Conservation (phyloP, 2,329 filamentous ascomycete genomes). For the Stagonosporopsis rhizophila region DNA sequence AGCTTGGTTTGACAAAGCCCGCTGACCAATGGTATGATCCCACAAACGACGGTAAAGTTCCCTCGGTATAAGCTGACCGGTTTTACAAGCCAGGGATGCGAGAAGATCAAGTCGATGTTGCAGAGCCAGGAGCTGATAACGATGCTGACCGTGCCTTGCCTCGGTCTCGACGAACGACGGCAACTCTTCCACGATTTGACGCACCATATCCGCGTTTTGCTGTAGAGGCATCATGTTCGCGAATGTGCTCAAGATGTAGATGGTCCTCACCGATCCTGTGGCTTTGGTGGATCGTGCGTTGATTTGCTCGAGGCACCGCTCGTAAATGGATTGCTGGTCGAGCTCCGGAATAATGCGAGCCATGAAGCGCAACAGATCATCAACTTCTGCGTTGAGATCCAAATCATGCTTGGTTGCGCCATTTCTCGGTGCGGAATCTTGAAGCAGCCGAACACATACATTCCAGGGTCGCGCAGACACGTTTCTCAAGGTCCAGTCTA, state of each 20-base stretch:
- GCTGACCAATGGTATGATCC: constrained; percentile 73
- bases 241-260: constrained; percentile 42
- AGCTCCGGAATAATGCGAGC: constrained; percentile 63
- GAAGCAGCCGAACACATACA: constrained; percentile 71
- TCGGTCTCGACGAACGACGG: constrained; percentile 42
- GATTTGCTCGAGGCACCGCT: constrained; percentile 73
- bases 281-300: constrained; percentile 67
- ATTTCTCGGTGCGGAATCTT: constrained; percentile 69
- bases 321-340: constrained; percentile 68
- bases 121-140: constrained; percentile 31
- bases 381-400: constrained; percentile 70
- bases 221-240: constrained; percentile 35
- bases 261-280: constrained; percentile 75
- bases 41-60: constrained; percentile 72
- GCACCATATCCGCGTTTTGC: constrained; percentile 33
- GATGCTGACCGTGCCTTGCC: constrained; percentile 19
- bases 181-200: constrained; percentile 50
- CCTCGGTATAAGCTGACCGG: constrained; percentile 67
- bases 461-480: constrained; percentile 56
- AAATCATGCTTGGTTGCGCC: constrained; percentile 64
- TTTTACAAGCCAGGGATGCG: constrained; percentile 64
- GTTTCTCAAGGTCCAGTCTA: constrained; percentile 23
- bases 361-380: constrained; percentile 67
- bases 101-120: constrained; percentile 61
- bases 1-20: constrained; percentile 65